Conservation (phyloP, 768 basidiomycete species). For the Collybia sordida region DNA sequence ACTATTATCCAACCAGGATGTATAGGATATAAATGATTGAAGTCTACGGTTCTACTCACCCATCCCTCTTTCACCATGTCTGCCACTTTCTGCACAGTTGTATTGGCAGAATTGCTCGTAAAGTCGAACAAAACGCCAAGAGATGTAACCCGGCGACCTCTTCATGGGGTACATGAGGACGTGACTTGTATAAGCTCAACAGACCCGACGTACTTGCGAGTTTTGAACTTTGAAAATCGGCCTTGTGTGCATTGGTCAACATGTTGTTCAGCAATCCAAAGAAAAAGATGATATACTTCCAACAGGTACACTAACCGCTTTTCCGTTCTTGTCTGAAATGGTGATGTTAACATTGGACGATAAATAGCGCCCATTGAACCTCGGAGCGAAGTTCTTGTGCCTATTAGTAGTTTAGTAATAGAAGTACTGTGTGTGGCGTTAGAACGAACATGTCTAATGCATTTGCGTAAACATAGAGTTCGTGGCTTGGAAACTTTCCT, state of each 20-base stretch:
- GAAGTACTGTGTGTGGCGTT: neutral
- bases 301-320: constrained; percentile 34
- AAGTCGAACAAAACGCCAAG: constrained; percentile 82
- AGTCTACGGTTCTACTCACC: constrained; percentile 37
- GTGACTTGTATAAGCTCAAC: neutral
- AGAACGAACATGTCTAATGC: constrained; percentile 60
- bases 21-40: too few species aligned
- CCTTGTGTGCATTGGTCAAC: constrained; percentile 24
- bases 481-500: constrained; percentile 51
- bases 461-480: constrained; percentile 72
- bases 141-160: constrained; percentile 72
- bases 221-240: constrained; percentile 72
- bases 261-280: neutral
- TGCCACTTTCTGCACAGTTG: constrained; percentile 70
- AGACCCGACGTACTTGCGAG: constrained; percentile 51
- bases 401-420: constrained; percentile 25
- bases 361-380: constrained; percentile 71
- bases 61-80: constrained; percentile 81
- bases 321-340: constrained; percentile 39
- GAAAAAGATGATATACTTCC: constrained; percentile 27
- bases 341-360: constrained; percentile 90
- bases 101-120: constrained; percentile 65
- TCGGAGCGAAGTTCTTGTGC: constrained; percentile 64
- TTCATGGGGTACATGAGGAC: constrained; percentile 13
- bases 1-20: constrained; percentile 43